Conservation (phyloP, 441 rosid species). For the Pelargonium fulgidum region DNA sequence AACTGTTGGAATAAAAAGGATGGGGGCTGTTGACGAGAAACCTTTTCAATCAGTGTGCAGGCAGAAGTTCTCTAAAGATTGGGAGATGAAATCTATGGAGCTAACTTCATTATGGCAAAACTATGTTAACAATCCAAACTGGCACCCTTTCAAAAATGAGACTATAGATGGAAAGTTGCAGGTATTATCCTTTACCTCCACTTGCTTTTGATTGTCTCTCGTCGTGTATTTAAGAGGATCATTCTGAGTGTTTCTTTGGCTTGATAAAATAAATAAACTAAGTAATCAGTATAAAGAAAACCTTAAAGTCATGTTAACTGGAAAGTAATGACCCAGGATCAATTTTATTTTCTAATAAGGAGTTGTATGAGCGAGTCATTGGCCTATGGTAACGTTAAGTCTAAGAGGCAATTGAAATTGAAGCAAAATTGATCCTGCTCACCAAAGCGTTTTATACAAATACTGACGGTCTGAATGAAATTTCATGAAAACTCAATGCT, state of each 20-base stretch:
- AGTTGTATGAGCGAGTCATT: too few relatives aligned
- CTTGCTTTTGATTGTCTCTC: background rate
- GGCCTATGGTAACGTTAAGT: too few relatives aligned
- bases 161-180: conserved; percentile 13
- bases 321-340: too few relatives aligned
- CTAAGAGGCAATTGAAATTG: too few relatives aligned
- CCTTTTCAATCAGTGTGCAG: background rate
- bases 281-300: background rate
- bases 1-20: background rate
- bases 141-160: conserved; percentile 20
- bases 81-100: conserved; percentile 1
- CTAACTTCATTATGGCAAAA: background rate
- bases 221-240: background rate
- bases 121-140: conserved; percentile 3
- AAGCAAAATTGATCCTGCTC: too few relatives aligned
- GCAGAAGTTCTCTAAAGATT: background rate
- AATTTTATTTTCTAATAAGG: too few relatives aligned
- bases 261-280: background rate
- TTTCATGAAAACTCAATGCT: too few relatives aligned
- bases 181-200: conserved; percentile 9
- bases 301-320: too few relatives aligned
- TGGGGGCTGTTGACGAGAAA: conserved; percentile 13
- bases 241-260: background rate
- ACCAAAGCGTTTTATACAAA: too few relatives aligned
- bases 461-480: too few relatives aligned